Base-by-base conservation (phyloP, 352 stramenopile species). In the Phytopythium litorale region DNA sequence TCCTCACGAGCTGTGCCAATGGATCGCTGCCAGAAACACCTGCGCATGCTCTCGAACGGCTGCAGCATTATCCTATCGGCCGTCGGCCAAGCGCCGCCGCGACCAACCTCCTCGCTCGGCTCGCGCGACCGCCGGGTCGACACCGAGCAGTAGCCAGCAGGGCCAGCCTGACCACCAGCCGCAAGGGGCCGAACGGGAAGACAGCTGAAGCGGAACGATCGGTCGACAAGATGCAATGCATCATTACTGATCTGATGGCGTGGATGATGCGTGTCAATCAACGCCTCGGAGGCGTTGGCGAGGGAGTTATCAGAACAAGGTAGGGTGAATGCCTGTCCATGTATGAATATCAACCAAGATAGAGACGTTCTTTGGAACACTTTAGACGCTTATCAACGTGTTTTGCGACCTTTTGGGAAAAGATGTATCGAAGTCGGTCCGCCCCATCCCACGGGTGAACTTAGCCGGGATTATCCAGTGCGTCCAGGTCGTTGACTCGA, bases 41-140 rank as follows among this genome's bases (percentile, higher is more conserved):
- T 91, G 65, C 79, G 82, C 2, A 67, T 75, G 50, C 68, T 91
- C 30, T 84, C 78, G 15, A 91, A 91, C 64, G 82, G 82, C n/a
- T 89, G 76, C 62, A 91, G 79, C 60, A 87, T 91, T 66, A 89
- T 91, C 66, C 58, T 91, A 16, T 55, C 75, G 18, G 66, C 66
- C 52, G 55, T 9, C 46, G 42, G 50, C 46, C 8, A 21, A 6
- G 9, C 11, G 21, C 19, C 35, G 33, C 30, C 35, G 9, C n/a
- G 35, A 7, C 35, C 53, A 2, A 4, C 35, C 35, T 58, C 53
- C 2, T 28, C 50, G 0, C 50, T 56, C 33, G 12, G 23, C 46
- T 52, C 46, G 23, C 46, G 46, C 23, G 46, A 33, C 46, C 12
- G 2, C 7, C 46, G 46, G 16, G 7, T 12, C 12, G 46, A 50